These are phyloP conservation scores for Phoma sp. DNA, from an alignment of 2,329 filamentous ascomycete species.

Conservation along the genomic window DNA sequence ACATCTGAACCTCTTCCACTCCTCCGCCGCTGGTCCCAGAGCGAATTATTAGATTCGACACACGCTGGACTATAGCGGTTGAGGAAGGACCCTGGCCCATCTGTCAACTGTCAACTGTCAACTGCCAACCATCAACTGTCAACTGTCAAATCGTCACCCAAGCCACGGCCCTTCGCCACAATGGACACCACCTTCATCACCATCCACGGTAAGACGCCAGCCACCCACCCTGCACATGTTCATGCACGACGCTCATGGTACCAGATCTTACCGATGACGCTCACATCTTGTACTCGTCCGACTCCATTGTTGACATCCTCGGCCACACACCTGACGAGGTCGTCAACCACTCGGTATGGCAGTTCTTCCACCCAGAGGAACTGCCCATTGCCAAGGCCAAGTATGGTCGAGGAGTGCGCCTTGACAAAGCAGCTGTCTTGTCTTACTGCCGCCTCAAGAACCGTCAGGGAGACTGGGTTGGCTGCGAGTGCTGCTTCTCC, in stretches of 20 bases:
- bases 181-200: slow-evolving; percentile 88
- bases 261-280: slow-evolving; percentile 77
- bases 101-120: background rate
- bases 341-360: slow-evolving; percentile 77
- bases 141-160: background rate
- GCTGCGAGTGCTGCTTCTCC: slow-evolving; percentile 88
- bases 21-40: slow-evolving; percentile 36
- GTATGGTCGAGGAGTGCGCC: slow-evolving; percentile 73
- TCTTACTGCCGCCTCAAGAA: slow-evolving; percentile 78
- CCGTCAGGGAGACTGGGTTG: slow-evolving; percentile 73
- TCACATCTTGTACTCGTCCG: slow-evolving; percentile 81
- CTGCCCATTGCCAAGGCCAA: slow-evolving; percentile 75
- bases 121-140: background rate
- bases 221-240: background rate
- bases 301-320: slow-evolving; percentile 82
- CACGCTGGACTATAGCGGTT: slow-evolving; percentile 32
- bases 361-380: slow-evolving; percentile 86
- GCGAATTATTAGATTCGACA: slow-evolving; percentile 50
- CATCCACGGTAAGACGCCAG: slow-evolving; percentile 73
- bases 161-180: slow-evolving; percentile 14
- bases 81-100: slow-evolving; percentile 15
- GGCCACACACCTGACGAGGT: slow-evolving; percentile 80
- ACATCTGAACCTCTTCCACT: slow-evolving; percentile 15
- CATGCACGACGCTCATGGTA: slow-evolving; percentile 15
- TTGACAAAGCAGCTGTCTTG: slow-evolving; percentile 85